Percentiles rank a stretch among this genome's conserved stretches.
These are phyloP conservation scores for Xylariaceae sp. DNA, from an alignment of 2,329 filamentous ascomycete genomes.

Conservation along the genomic window DNA sequence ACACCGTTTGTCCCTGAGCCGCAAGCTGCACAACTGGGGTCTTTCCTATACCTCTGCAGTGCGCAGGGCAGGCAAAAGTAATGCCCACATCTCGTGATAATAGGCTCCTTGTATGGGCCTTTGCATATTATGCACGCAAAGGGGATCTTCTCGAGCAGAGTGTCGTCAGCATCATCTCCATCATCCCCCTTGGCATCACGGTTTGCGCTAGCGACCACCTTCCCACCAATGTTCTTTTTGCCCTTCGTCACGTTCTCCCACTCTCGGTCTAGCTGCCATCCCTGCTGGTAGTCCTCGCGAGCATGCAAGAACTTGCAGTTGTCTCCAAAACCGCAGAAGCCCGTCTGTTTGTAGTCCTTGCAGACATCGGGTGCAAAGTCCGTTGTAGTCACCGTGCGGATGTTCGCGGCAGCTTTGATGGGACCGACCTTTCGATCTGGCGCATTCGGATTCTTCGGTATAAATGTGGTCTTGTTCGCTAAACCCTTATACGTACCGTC, in stretches of 20 bases:
- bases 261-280: slow-evolving; percentile 93
- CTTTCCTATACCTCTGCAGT: slow-evolving; percentile 82
- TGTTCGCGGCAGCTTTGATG: slow-evolving; percentile 85
- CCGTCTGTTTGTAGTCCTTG: slow-evolving; percentile 89
- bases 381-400: slow-evolving; percentile 86
- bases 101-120: slow-evolving; percentile 76
- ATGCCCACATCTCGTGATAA: slow-evolving; percentile 90
- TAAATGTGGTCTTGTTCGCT: slow-evolving; percentile 75
- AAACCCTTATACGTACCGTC: slow-evolving; percentile 81
- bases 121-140: slow-evolving; percentile 91
- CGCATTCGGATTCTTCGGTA: slow-evolving; percentile 81
- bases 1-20: slow-evolving; percentile 85
- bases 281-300: slow-evolving; percentile 82
- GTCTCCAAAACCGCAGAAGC: slow-evolving; percentile 74
- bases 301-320: slow-evolving; percentile 83
- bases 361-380: slow-evolving; percentile 94
- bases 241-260: slow-evolving; percentile 88
- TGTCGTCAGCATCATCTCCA: slow-evolving; percentile 67
- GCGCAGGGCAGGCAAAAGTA: slow-evolving; percentile 96
- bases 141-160: slow-evolving; percentile 81
- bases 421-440: slow-evolving; percentile 77
- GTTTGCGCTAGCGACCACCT: slow-evolving; percentile 66
- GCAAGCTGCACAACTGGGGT: slow-evolving; percentile 86
- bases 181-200: slow-evolving; percentile 50
- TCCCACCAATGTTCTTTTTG: slow-evolving; percentile 67